Base-by-base conservation (phyloP, 2,329 filamentous ascomycete genomes). In the Blastomyces parvus region DNA sequence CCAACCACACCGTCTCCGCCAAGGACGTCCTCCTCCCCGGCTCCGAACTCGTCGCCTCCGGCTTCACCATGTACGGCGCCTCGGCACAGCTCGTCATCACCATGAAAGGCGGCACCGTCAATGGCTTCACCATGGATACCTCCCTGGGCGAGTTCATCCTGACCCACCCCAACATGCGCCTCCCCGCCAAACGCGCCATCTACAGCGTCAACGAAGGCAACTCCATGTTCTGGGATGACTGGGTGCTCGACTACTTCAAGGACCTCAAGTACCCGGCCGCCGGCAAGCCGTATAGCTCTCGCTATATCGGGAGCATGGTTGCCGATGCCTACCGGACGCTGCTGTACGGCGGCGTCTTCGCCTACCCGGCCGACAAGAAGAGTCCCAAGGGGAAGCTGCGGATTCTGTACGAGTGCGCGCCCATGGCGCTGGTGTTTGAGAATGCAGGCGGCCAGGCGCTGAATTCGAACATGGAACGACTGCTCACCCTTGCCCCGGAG, bases 21-120 rank as follows among this genome's bases (percentile, higher is more conserved):
- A 68, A 95, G 72, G 92, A 97, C 75, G 84, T 99, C 65, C 84
- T 97, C 65, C 87, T 87, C 77, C 89, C 94, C 0, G 94, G 94
- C 63, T 93, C 89, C 1, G 92, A 97, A 78, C 85, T 97, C 68
- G 85, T 97, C 25, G 93, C 94, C 44, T 88, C 90, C 27, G 94
- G 94, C n/a, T 99, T 99, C 84, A 99, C 94, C 78, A 99, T 99
- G 94, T 99, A 99, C 79, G 94, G 94, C 73, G 94, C 94, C 69
- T 97, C 92, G 2, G 87, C 94, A 3, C 93, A 97, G 81, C 84
- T 99, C 56, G 94, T 99, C 72, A 89, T 99, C 74, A 99, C 94
- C 69, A 97, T 97, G 91, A 90, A 88, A 78, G 90, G 87, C 69
- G 90, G 92, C 67, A 84, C 80, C 66, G 94, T 99, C 78, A 97